Evolutionary conservation across 495 filamentous ascomycete genomes (phyloP), one percentile per base, ranked within the genome.

Genomic region (Penicillium argentinense): DNA sequence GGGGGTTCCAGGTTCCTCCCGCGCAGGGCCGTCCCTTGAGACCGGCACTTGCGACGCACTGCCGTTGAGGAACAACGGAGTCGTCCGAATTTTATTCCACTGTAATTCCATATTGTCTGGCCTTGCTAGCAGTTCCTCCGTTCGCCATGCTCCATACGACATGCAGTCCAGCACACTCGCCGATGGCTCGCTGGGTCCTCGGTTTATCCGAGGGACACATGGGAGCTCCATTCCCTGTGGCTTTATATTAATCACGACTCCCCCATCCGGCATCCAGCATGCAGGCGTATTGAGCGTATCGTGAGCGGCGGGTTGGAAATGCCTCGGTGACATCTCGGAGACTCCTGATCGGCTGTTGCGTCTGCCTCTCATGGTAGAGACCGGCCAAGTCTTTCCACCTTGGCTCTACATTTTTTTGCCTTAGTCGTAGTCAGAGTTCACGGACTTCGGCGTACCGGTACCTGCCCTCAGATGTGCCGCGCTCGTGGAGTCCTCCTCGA

Each of bases 201-300:
- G 44, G 45, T 56, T 56, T 49, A 34, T 49, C 45, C 45, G 39
- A 12, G 42, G 16, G 33, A 22, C 32, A 38, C 46, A 49, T 40
- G 36, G 19, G 25, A 12, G 39, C 43, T 46, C 39, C 32, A 40
- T 45, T 33, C 21, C 18, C 40, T 46, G 32, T 32, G 49, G 50
- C 40, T 36, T 48, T 53, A 51, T 57, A 60, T 54, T 51, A 54
- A 51, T 49, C 39, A 39, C 18, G 45, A 29, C 49, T 45, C 28
- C 26, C 33, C 46, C 24, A 13, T 48, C 33, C n/a, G 11, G 33
- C 7, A 19, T 11, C 4, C 21, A n/a, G 8, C 8, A 36, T 36
- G 18, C 14, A 9, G 5, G 25, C 25, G 11, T 26, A 26, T 26
- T 26, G 11, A 34, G 39, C 25, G 27, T 41, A 41, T 37, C 33